A percentile compares a stretch with the other conserved stretches of the same genome.
Conservation (phyloP, 768 basidiomycete species). For the Mycena chlorophos region DNA sequence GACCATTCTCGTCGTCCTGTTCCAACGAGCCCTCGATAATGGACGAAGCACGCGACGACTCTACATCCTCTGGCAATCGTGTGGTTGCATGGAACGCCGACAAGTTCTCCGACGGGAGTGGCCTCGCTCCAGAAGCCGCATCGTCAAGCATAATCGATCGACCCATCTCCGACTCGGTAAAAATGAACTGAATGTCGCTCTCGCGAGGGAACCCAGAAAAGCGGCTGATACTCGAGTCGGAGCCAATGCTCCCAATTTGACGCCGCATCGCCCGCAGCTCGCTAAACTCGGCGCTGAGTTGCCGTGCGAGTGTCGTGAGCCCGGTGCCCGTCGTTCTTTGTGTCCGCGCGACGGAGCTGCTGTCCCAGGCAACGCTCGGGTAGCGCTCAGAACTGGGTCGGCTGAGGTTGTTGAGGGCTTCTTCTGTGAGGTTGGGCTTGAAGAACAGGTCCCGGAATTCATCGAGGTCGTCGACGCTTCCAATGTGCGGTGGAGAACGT, state of each 20-base stretch:
- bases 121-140: constrained; percentile 9
- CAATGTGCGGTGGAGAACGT: constrained; percentile 54
- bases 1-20: constrained; percentile 47
- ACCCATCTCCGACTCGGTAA: constrained; percentile 27
- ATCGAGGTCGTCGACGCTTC: constrained; percentile 67
- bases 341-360: constrained; percentile 24
- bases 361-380: constrained; percentile 36
- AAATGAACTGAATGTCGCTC: constrained; percentile 17
- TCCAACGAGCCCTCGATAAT: constrained; percentile 34
- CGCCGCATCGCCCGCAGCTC: constrained; percentile 37
- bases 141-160: constrained; percentile 5
- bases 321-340: constrained; percentile 44
- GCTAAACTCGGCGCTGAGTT: constrained; percentile 52
- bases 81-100: constrained; percentile 41
- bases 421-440: constrained; percentile 39
- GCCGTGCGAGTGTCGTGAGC: constrained; percentile 50
- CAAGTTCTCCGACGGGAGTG: constrained; percentile 28
- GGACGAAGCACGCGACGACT: constrained; percentile 44
- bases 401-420: constrained; percentile 29
- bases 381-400: constrained; percentile 24
- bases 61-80: constrained; percentile 52
- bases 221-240: constrained; percentile 25
- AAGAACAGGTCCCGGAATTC: constrained; percentile 76
- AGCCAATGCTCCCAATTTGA: constrained; percentile 30
- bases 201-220: constrained; percentile 16